Conservation (phyloP, 495 filamentous ascomycete genomes). For the Penicillium mononematosum region DNA sequence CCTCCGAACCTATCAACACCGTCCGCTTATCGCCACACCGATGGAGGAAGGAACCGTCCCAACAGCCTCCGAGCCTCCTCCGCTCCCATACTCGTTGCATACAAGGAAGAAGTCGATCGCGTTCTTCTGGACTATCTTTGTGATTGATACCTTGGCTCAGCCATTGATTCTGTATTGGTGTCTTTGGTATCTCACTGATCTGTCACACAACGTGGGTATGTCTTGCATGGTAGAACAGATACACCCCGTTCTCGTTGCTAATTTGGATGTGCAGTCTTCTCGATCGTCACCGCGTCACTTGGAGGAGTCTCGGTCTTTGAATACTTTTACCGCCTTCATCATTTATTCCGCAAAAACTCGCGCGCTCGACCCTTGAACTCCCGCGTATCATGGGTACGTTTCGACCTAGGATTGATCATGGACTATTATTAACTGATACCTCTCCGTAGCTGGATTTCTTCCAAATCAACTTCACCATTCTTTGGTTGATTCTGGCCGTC, state of each 20-base stretch:
- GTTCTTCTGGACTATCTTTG: slow-evolving; percentile 58
- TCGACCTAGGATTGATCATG: not conserved
- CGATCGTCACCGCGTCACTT: slow-evolving; percentile 55
- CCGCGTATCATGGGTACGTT: slow-evolving; percentile 46
- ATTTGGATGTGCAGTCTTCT: slow-evolving; percentile 45
- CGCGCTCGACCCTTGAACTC: slow-evolving; percentile 55
- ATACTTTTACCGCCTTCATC: slow-evolving; percentile 49
- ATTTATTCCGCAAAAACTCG: slow-evolving; percentile 47
- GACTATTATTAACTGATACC: slow-evolving; percentile 9
- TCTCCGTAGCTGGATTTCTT: slow-evolving; percentile 56
- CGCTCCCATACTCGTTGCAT: slow-evolving; percentile 56
- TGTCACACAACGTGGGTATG: slow-evolving; percentile 56
- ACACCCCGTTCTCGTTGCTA: slow-evolving; percentile 5
- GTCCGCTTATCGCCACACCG: slow-evolving; percentile 23
- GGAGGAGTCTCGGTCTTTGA: slow-evolving; percentile 62
- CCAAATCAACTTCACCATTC: slow-evolving; percentile 60
- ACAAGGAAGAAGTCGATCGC: slow-evolving; percentile 54
- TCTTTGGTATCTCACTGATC: slow-evolving; percentile 53
- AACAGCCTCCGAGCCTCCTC: slow-evolving; percentile 43
- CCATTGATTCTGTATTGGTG: slow-evolving; percentile 58
- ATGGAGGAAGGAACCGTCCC: slow-evolving; percentile 40
- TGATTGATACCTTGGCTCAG: slow-evolving; percentile 53
- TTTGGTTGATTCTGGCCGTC: slow-evolving; percentile 47
- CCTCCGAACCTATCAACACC: not conserved
- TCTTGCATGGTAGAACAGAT: slow-evolving; percentile 4